Conservation (phyloP, 768 basidiomycete species). For the Lactifluus hygrophoroides region DNA sequence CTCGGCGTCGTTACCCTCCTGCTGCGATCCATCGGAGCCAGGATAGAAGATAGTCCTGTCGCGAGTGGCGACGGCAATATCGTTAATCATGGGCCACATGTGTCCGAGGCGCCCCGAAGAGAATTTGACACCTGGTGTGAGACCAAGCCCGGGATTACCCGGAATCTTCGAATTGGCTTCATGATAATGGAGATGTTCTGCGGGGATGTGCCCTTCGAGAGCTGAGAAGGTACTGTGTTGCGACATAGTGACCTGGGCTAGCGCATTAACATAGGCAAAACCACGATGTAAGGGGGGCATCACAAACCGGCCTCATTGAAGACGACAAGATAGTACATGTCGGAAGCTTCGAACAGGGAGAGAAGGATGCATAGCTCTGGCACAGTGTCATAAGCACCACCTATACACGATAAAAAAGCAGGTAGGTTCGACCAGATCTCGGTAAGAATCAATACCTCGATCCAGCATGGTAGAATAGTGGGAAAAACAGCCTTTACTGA, state of each 20-base stretch:
- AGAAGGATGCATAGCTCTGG: slow-evolving; percentile 80
- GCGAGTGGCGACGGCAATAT: slow-evolving; percentile 70
- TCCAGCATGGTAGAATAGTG: too few species aligned
- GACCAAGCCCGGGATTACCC: slow-evolving; percentile 81
- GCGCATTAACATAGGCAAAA: slow-evolving; percentile 8
- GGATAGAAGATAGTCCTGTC: slow-evolving; percentile 74
- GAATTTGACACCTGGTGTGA: slow-evolving; percentile 90
- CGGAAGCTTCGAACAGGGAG: slow-evolving; percentile 55
- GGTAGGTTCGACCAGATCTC: too few species aligned
- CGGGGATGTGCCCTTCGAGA: slow-evolving; percentile 60
- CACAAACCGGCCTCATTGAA: slow-evolving; percentile 75
- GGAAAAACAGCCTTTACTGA: too few species aligned
- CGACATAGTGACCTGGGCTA: slow-evolving; percentile 71
- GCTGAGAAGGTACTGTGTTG: slow-evolving; percentile 85
- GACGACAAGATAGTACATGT: slow-evolving; percentile 57
- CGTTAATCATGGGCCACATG: slow-evolving; percentile 86
- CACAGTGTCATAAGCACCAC: slow-evolving; percentile 54
- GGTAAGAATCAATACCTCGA: too few species aligned
- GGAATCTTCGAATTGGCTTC: slow-evolving; percentile 81
- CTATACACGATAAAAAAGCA: slow-evolving; percentile 15
- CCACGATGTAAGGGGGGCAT: not conserved
- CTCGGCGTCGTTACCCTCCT: slow-evolving; percentile 88
- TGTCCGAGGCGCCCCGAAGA: slow-evolving; percentile 90
- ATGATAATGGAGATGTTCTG: slow-evolving; percentile 76
- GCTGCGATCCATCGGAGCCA: slow-evolving; percentile 86